Percentiles rank a stretch among this genome's conserved stretches.
These are phyloP conservation scores for Tetrapisispora iriomotensis DNA, from an alignment of 805 yeast species.

Conservation along the genomic window DNA sequence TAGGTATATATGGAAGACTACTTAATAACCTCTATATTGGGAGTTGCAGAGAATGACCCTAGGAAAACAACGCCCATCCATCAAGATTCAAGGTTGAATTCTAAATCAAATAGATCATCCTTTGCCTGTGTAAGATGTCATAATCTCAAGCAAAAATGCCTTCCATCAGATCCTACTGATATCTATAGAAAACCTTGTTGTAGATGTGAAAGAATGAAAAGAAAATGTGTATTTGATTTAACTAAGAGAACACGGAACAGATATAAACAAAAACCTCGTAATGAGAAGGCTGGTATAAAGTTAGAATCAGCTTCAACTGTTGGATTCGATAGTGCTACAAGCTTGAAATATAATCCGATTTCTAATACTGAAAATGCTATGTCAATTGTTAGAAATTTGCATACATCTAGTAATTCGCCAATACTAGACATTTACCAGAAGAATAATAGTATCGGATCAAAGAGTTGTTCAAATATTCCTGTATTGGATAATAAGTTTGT, in stretches of 20 bases:
- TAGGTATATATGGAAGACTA: too few relatives aligned
- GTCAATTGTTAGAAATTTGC: neutral
- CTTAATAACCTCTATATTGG: conserved; percentile 12
- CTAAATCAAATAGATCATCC: conserved; percentile 25
- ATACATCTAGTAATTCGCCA: neutral
- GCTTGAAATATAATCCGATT: too few relatives aligned
- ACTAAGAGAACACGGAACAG: conserved; percentile 45
- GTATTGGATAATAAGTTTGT: too few relatives aligned
- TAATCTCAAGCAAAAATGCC: conserved; percentile 71
- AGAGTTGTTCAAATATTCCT: too few relatives aligned
- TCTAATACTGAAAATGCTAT: too few relatives aligned
- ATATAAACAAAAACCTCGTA: too few relatives aligned
- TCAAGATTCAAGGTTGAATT: conserved; percentile 14
- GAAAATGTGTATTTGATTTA: conserved; percentile 58
- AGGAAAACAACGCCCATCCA: conserved; percentile 15
- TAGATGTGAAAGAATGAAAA: conserved; percentile 57
- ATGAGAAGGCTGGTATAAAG: neutral
- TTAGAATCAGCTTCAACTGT: neutral
- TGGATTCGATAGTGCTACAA: neutral
- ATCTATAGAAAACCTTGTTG: conserved; percentile 59
- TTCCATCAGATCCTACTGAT: conserved; percentile 41
- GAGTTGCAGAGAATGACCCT: conserved; percentile 18
- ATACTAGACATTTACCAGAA: too few relatives aligned
- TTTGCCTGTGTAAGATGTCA: conserved; percentile 48
- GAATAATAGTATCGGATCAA: too few relatives aligned